Base-by-base conservation (phyloP, 176 grass and related monocot species). In the Oryza longistaminata region DNA sequence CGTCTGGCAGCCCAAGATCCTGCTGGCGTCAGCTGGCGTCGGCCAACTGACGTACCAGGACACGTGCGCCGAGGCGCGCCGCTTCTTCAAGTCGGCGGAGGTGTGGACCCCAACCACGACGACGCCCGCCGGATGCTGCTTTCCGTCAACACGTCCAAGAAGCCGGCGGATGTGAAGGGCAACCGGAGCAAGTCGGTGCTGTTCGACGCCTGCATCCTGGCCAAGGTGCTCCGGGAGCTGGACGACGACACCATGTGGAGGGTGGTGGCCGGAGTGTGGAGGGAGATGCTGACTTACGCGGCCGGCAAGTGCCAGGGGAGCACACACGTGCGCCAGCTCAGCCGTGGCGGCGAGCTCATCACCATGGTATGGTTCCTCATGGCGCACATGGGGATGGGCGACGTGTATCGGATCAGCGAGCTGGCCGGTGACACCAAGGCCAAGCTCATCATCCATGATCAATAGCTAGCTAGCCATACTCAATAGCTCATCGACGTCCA, bases 281-380 rank as follows among this genome's bases (percentile, higher is more conserved):
- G 0, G 17, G 88, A 90, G 73, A 90, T 90, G 83, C 88, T 90
- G 2, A 86, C 58, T 0, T 90, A 61, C 16, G 88, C 88, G 11
- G 88, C 83, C 10, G 26, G 26, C 19, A 90, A 73, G 68, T 90
- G 88, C 67, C 34, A 8, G 3, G 83, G 83, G 0, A 82, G 79
- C 67, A 82, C 74, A 11, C 83, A 86, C 46, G 79, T 90, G 9
- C 44, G 60, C 26, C 67, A 86, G 60, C 88, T 90, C 58, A 73
- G 73, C 79, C 73, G 45, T 25, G 83, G 83, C 26, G 78, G 83
- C 33, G 88, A 90, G 83, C 44, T 90, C 55, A 90, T 90, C 88
- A 90, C 88, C 0, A 3, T 90, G 65, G 83, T 82, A 5, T 86
- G 88, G 88, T 77, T 82, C 24, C 73, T 90, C 66, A 90, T 90